phyloP scores from a whole-genome alignment of 805 yeast genomes.

The Cyberlindnera maclurae region DNA sequence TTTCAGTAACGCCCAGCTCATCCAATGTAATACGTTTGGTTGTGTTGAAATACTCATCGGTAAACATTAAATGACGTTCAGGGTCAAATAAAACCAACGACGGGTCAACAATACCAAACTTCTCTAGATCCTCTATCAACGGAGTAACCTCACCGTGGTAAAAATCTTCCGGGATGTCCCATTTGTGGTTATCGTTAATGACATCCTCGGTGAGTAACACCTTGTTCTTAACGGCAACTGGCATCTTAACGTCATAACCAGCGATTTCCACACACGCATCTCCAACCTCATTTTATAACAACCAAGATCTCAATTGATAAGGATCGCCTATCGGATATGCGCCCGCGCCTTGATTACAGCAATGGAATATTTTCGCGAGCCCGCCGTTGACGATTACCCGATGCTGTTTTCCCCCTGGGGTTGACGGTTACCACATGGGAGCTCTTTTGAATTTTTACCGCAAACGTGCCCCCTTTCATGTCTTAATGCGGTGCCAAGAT shows the following conservation, averaged over 20 bases:
- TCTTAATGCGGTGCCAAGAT: too few species aligned
- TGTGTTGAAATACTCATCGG: slow-evolving; percentile 29
- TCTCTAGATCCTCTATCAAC: slow-evolving; percentile 6
- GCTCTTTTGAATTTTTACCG: too few species aligned
- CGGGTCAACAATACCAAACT: slow-evolving; percentile 20
- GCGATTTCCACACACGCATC: too few species aligned
- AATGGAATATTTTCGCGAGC: too few species aligned
- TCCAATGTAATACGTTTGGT: slow-evolving; percentile 37
- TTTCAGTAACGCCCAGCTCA: slow-evolving; percentile 36
- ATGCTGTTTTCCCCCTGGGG: too few species aligned
- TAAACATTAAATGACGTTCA: slow-evolving; percentile 29
- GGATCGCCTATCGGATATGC: too few species aligned
- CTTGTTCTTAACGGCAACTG: slow-evolving; percentile 6
- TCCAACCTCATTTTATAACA: too few species aligned
- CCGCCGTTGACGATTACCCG: too few species aligned
- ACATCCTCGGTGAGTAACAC: slow-evolving; percentile 7
- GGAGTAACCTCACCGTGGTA: slow-evolving; percentile 12
- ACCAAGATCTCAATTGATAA: too few species aligned
- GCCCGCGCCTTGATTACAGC: too few species aligned
- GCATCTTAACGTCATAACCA: slow-evolving; percentile 7
- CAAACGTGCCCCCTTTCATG: too few species aligned
- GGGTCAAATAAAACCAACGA: slow-evolving; percentile 29
- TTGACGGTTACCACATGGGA: too few species aligned
- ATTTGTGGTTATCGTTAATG: slow-evolving; percentile 14
- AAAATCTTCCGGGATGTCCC: slow-evolving; percentile 11